Conservation (phyloP, 2,329 filamentous ascomycete species). For the Paecilomyces formosus region DNA sequence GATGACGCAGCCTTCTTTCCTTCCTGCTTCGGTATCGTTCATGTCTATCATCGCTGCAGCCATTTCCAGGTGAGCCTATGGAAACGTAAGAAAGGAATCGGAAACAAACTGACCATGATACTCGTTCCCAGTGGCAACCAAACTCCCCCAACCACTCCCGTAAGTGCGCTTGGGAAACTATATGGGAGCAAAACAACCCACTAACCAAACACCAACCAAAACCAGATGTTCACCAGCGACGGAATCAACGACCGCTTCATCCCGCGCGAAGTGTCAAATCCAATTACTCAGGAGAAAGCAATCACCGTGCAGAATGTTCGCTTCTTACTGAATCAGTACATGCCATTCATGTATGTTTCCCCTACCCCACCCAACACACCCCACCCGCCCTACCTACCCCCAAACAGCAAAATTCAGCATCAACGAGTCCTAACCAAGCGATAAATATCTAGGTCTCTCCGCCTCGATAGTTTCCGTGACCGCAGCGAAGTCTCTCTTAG, state of each 20-base stretch:
- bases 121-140: neutral
- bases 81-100: neutral
- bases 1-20: neutral
- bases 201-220: neutral
- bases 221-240: slow-evolving; percentile 3
- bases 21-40: neutral
- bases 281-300: neutral
- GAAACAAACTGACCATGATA: neutral
- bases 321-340: slow-evolving; percentile 4
- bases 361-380: too few relatives aligned
- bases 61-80: neutral
- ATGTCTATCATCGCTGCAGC: neutral
- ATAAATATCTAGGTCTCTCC: slow-evolving; percentile 2
- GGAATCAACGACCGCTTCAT: slow-evolving; percentile 4
- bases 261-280: slow-evolving; percentile 1
- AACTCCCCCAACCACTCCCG: neutral
- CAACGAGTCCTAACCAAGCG: neutral
- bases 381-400: neutral
- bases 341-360: slow-evolving; percentile 2
- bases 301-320: slow-evolving; percentile 1
- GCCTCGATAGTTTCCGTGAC: slow-evolving; percentile 3
- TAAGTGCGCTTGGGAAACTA: neutral
- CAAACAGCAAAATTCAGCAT: neutral
- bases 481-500: slow-evolving; percentile 2
- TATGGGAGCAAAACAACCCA: neutral